phyloP scores from a whole-genome alignment of 163 green algal genomes.

The Scenedesmus sp. region DNA sequence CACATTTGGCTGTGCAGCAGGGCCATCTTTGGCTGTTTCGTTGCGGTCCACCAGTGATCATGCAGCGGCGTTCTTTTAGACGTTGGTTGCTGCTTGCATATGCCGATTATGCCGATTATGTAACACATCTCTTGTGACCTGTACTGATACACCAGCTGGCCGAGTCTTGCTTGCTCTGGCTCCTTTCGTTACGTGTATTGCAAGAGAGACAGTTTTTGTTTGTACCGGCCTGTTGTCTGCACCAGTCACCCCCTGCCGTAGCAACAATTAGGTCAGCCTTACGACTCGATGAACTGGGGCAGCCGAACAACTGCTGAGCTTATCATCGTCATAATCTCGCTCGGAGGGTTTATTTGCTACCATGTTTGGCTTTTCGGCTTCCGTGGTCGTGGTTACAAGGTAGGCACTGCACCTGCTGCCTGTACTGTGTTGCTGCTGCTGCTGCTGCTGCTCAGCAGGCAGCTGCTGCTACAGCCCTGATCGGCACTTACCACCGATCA shows the following conservation, averaged over 20 bases:
- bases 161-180: neutral
- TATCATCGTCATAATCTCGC: neutral
- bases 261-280: neutral
- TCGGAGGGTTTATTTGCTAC: slow-evolving; percentile 25
- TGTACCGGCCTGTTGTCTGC: neutral
- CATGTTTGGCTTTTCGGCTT: slow-evolving; percentile 46
- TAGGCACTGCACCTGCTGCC: neutral
- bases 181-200: neutral
- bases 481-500: too few species aligned
- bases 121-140: slow-evolving; percentile 5
- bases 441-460: neutral
- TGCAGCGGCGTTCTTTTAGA: neutral
- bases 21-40: too few species aligned
- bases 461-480: too few species aligned
- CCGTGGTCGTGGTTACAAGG: slow-evolving; percentile 24
- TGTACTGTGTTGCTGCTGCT: neutral
- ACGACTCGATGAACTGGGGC: neutral
- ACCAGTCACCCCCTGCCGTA: neutral
- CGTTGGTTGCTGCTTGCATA: neutral
- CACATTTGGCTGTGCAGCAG: too few species aligned
- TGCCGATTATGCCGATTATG: neutral
- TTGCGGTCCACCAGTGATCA: too few species aligned
- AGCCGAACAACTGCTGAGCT: neutral
- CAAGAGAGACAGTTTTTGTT: neutral
- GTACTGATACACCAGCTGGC: neutral